Percentiles rank a stretch among this genome's conserved stretches.
Evolutionary conservation across 768 basidiomycete species (phyloP).

Genomic region (Pulveroboletus ravenelii): DNA sequence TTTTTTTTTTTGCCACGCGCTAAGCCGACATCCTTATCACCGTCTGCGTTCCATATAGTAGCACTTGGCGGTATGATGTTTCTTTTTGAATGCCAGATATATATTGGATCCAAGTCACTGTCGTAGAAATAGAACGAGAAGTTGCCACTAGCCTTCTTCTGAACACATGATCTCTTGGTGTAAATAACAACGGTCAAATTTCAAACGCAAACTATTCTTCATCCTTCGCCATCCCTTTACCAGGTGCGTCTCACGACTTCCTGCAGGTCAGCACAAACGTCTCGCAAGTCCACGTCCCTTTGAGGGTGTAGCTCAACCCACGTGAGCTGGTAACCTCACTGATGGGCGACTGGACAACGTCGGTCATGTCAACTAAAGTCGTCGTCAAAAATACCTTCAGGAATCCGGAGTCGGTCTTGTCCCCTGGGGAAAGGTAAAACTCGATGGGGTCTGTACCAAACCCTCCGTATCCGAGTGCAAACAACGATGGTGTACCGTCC

Average conservation of each 20-base stretch:
- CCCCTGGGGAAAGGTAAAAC: conserved; percentile 6
- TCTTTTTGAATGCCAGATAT: too few species aligned
- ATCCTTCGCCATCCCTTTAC: background rate
- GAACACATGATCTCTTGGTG: too few species aligned
- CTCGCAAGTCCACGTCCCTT: conserved; percentile 13
- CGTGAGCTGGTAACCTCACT: background rate
- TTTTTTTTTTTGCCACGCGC: too few species aligned
- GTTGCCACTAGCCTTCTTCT: too few species aligned
- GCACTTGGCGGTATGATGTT: too few species aligned
- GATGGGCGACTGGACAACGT: conserved; percentile 9
- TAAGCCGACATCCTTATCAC: too few species aligned
- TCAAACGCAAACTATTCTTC: too few species aligned
- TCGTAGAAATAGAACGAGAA: too few species aligned
- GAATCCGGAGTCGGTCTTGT: conserved; percentile 14
- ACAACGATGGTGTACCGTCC: conserved; percentile 9
- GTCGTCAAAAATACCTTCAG: background rate
- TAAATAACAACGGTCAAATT: too few species aligned
- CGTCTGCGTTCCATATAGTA: too few species aligned
- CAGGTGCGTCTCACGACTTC: background rate
- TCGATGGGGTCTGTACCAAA: conserved; percentile 19
- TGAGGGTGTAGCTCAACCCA: background rate
- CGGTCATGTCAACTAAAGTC: conserved; percentile 16
- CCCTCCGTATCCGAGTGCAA: conserved; percentile 19
- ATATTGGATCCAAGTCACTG: too few species aligned
- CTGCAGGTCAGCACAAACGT: conserved; percentile 20